Evolutionary conservation across 2,329 filamentous ascomycete genomes (phyloP).

Genomic region (Chalara sp.): DNA sequence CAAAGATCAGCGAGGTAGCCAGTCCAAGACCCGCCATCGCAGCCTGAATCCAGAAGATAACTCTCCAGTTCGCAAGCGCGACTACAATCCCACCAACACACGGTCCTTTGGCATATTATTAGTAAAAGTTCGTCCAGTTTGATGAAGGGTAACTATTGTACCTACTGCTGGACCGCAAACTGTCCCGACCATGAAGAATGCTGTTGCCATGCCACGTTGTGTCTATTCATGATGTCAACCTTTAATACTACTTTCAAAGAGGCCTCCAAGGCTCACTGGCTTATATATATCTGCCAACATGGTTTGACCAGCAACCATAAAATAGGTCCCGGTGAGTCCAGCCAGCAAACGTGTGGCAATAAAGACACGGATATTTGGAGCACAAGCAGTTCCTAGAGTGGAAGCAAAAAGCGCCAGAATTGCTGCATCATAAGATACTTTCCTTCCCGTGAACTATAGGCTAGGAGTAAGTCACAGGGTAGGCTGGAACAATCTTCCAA

Average conservation of each 20-base stretch:
- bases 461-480: too few species aligned
- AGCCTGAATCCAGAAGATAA: slow-evolving; percentile 28
- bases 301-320: slow-evolving; percentile 12
- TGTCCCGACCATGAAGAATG: slow-evolving; percentile 36
- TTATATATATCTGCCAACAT: slow-evolving; percentile 12
- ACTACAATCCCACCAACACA: slow-evolving; percentile 27
- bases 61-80: slow-evolving; percentile 25
- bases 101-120: slow-evolving; percentile 15
- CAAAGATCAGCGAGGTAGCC: slow-evolving; percentile 22
- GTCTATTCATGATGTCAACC: slow-evolving; percentile 23
- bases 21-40: slow-evolving; percentile 25
- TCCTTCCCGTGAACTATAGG: slow-evolving; percentile 4
- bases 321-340: slow-evolving; percentile 9
- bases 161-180: slow-evolving; percentile 32
- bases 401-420: slow-evolving; percentile 7
- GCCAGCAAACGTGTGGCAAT: slow-evolving; percentile 6
- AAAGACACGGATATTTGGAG: slow-evolving; percentile 7
- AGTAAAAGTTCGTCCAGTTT: background rate
- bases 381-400: slow-evolving; percentile 7
- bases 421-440: slow-evolving; percentile 6
- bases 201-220: slow-evolving; percentile 33
- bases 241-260: background rate
- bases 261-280: slow-evolving; percentile 4
- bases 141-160: background rate
- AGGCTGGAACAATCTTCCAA: too few species aligned